Evolutionary conservation across 148 eudicot species (phyloP).

Genomic region (Polygonum maritimum): DNA sequence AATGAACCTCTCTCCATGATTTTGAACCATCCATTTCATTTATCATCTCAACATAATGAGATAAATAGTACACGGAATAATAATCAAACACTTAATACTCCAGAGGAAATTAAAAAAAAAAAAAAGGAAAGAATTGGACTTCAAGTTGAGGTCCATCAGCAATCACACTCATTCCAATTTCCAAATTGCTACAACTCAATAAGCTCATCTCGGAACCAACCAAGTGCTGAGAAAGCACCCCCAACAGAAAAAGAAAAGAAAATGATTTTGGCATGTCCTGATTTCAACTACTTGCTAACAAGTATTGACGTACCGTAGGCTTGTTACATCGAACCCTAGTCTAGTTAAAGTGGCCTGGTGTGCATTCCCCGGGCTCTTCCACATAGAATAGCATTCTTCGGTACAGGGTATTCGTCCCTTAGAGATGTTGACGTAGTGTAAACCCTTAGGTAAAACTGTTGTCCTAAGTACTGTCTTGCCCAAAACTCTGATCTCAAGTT

Average conservation of each 20-base stretch:
- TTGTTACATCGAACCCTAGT: neutral
- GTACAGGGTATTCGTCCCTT: slow-evolving; percentile 32
- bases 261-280: neutral
- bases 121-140: slow-evolving; percentile 6
- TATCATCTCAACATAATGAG: neutral
- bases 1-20: too few relatives aligned
- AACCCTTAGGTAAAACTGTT: slow-evolving; percentile 28
- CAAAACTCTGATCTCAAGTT: slow-evolving; percentile 32
- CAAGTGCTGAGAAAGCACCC: slow-evolving; percentile 10
- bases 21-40: neutral
- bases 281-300: slow-evolving; percentile 2
- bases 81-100: neutral
- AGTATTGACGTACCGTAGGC: neutral
- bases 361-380: slow-evolving; percentile 24
- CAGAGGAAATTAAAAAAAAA: neutral
- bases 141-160: slow-evolving; percentile 1
- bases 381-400: slow-evolving; percentile 30
- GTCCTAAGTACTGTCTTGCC: slow-evolving; percentile 36
- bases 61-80: neutral
- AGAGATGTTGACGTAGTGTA: slow-evolving; percentile 20
- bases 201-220: neutral
- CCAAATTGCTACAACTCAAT: neutral
- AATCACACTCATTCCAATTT: neutral
- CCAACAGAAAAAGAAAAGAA: neutral
- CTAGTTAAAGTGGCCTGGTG: slow-evolving; percentile 17